phyloP scores from a whole-genome alignment of 352 stramenopile genomes.

The Phytophthora kernoviae region DNA sequence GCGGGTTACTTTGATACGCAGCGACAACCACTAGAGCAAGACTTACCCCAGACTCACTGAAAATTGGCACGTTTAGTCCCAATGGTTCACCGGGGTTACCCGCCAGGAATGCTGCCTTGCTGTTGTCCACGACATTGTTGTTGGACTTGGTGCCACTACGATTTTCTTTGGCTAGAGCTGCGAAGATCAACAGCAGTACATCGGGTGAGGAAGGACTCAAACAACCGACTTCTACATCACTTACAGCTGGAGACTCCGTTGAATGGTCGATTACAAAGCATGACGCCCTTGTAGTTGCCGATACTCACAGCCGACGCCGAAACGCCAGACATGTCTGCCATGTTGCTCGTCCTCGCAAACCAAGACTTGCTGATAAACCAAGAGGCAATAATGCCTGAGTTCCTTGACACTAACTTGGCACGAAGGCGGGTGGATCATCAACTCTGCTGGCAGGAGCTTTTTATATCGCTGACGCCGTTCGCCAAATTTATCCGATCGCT shows the following conservation, averaged over 20 bases:
- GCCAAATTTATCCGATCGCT: not conserved
- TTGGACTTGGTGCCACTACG: slow-evolving; percentile 36
- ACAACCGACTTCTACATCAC: slow-evolving; percentile 3
- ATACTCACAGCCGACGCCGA: slow-evolving; percentile 73
- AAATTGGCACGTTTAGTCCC: slow-evolving; percentile 83
- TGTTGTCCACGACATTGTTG: slow-evolving; percentile 50
- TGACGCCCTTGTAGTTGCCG: slow-evolving; percentile 96
- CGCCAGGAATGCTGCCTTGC: slow-evolving; percentile 74
- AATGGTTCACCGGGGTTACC: slow-evolving; percentile 71
- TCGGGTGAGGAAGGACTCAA: slow-evolving; percentile 5
- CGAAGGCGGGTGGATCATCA: not conserved
- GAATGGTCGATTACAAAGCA: slow-evolving; percentile 95
- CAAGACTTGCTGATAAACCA: slow-evolving; percentile 5
- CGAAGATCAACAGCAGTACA: not conserved
- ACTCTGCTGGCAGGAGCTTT: too few relatives aligned
- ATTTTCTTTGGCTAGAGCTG: slow-evolving; percentile 65
- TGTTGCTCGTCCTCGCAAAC: slow-evolving; percentile 7
- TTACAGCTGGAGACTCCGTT: slow-evolving; percentile 84
- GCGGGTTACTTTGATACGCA: slow-evolving; percentile 3
- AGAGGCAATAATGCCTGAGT: not conserved
- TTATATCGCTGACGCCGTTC: slow-evolving; percentile 5
- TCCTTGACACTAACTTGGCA: not conserved
- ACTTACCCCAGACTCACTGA: slow-evolving; percentile 65
- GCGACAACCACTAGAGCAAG: slow-evolving; percentile 6
- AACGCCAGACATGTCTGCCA: slow-evolving; percentile 44